A percentile compares a stretch with the other conserved stretches of the same genome.
Conservation (phyloP, 768 basidiomycete species). For the Jaapia argillacea region DNA sequence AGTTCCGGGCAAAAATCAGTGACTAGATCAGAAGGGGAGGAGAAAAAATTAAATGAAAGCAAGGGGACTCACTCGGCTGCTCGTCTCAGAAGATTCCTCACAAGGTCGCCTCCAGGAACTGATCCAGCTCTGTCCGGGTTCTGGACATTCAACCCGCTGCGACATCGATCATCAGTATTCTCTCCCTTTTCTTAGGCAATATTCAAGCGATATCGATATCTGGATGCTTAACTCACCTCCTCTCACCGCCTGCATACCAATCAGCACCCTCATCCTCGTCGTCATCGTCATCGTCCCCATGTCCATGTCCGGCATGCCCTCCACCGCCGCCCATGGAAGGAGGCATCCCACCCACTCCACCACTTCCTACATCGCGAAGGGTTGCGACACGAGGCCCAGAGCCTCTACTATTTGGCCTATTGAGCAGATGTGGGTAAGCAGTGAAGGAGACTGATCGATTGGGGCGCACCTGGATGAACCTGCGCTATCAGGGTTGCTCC, state of each 20-base stretch:
- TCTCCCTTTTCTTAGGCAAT: neutral
- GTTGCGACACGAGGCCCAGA: slow-evolving; percentile 16
- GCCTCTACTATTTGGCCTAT: neutral
- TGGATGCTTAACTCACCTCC: slow-evolving; percentile 43
- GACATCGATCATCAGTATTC: neutral
- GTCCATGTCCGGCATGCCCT: slow-evolving; percentile 3
- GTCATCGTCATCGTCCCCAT: slow-evolving; percentile 22
- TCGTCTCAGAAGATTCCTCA: slow-evolving; percentile 64
- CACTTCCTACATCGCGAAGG: slow-evolving; percentile 14
- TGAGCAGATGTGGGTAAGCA: neutral
- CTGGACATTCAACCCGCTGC: slow-evolving; percentile 80
- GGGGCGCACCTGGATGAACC: slow-evolving; percentile 4
- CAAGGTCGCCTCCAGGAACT: slow-evolving; percentile 48
- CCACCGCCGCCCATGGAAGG: slow-evolving; percentile 6
- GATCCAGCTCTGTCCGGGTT: slow-evolving; percentile 54
- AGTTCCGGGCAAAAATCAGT: neutral
- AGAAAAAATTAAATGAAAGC: slow-evolving; percentile 1
- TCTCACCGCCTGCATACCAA: slow-evolving; percentile 93
- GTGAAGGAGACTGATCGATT: slow-evolving; percentile 6
- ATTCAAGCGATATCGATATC: neutral
- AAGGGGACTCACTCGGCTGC: slow-evolving; percentile 75
- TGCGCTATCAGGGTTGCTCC: slow-evolving; percentile 4
- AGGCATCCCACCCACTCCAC: slow-evolving; percentile 7
- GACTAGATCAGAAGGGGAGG: neutral
- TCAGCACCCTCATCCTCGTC: slow-evolving; percentile 47